Evolutionary conservation across 495 filamentous ascomycete genomes (phyloP), one percentile per base, ranked within the genome.

Genomic region (Lasiosphaeris hirsuta): DNA sequence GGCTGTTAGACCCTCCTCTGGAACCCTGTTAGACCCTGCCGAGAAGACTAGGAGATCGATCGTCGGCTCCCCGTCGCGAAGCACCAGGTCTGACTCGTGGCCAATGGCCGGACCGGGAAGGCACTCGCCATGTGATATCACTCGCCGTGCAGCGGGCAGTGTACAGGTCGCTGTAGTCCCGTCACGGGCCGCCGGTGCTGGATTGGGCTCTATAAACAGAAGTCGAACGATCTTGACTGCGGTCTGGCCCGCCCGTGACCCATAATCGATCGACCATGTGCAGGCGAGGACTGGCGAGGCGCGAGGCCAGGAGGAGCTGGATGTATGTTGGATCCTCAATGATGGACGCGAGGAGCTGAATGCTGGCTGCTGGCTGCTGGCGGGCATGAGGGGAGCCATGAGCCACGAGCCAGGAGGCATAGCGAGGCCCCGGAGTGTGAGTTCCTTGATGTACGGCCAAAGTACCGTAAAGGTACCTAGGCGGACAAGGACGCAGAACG

Each of bases 181-280:
- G 43, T 56, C 57, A 48, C 51, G 43, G 34, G 54, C 53, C 36
- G 39, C 35, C 39, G 11, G 33, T 17, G 43, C 34, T 55, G 23
- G 39, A 40, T 35, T 15, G 48, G 14, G n/a, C 30, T 43, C 18
- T 14, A 35, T 58, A 30, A 42, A 44, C 38, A 14, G 43, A 15
- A 13, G 45, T 35, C 37, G 48, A 44, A 46, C 51, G 17, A 47
- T 56, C 34, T 37, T 17, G 13, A n/a, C 35, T 33, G 41, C 44
- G 57, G 35, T 41, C 42, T 59, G 51, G 54, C 57, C 53, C 38
- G 41, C 40, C 51, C 35, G 40, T 19, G 50, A 42, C 54, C 17
- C n/a, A 7, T 6, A 35, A 48, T 56, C 46, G 45, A 45, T 49
- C 23, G 23, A 30, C 23, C 23, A 30, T 30, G 23, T 5, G 23